These are phyloP conservation scores for Nepenthes alata DNA, from an alignment of 179 eudicot genomes.

Conservation along the genomic window DNA sequence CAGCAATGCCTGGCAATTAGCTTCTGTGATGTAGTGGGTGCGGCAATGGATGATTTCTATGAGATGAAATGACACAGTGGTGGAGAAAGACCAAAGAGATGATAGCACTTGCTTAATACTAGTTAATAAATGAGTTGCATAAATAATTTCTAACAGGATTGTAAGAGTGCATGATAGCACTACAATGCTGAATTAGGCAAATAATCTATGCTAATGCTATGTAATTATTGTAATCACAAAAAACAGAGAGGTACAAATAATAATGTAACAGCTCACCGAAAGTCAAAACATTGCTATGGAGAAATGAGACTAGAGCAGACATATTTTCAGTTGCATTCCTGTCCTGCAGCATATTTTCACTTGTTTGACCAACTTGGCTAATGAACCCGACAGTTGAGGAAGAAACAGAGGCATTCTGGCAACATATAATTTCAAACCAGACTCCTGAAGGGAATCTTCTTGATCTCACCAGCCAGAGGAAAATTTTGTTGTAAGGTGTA, in stretches of 20 bases:
- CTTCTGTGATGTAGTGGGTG: too few relatives aligned
- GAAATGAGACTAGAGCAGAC: conserved; percentile 47
- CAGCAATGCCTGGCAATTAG: too few relatives aligned
- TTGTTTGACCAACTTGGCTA: conserved; percentile 10
- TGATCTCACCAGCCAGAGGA: conserved; percentile 56
- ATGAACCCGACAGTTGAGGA: conserved; percentile 13
- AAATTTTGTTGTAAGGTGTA: conserved; percentile 66
- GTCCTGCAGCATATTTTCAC: conserved; percentile 19
- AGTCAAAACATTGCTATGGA: conserved; percentile 56
- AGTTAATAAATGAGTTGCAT: too few relatives aligned
- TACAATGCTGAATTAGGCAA: too few relatives aligned
- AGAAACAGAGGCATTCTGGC: conserved; percentile 20
- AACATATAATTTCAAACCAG: conserved; percentile 46
- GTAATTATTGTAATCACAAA: too few relatives aligned
- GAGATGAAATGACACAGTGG: too few relatives aligned
- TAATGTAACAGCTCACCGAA: conserved; percentile 38
- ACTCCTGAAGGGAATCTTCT: conserved; percentile 53
- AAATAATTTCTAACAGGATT: too few relatives aligned
- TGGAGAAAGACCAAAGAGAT: too few relatives aligned
- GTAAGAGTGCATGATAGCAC: too few relatives aligned
- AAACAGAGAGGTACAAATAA: neutral
- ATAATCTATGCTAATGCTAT: too few relatives aligned
- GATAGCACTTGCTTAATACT: too few relatives aligned
- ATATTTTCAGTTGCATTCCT: conserved; percentile 14
- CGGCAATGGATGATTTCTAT: too few relatives aligned